These are phyloP conservation scores for Inga laurina DNA, from an alignment of 306 rosid genomes.

Conservation along the genomic window DNA sequence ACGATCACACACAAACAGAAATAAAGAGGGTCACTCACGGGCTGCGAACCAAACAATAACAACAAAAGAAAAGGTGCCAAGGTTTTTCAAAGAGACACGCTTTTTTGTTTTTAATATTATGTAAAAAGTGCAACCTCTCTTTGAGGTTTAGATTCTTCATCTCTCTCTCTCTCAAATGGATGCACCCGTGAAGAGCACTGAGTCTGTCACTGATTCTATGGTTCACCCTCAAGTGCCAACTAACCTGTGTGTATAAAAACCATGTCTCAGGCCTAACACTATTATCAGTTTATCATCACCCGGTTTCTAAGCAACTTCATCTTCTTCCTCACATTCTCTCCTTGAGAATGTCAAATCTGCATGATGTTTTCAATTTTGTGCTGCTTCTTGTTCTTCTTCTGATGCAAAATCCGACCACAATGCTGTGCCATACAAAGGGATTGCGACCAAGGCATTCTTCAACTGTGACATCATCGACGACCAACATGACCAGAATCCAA, in stretches of 20 bases:
- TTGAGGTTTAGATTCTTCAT: slow-evolving; percentile 48
- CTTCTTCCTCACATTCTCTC: slow-evolving; percentile 25
- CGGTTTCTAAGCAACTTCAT: slow-evolving; percentile 19
- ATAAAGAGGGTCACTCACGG: slow-evolving; percentile 57
- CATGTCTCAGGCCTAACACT: slow-evolving; percentile 15
- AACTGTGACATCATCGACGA: slow-evolving; percentile 21
- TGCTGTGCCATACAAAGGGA: slow-evolving; percentile 62
- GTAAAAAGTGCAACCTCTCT: slow-evolving; percentile 46
- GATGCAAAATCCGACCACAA: slow-evolving; percentile 40
- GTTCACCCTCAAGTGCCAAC: slow-evolving; percentile 25
- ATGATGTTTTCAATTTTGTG: slow-evolving; percentile 25
- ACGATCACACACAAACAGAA: slow-evolving; percentile 54
- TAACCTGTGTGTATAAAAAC: slow-evolving; percentile 29
- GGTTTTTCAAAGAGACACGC: slow-evolving; percentile 11
- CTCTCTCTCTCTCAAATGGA: slow-evolving; percentile 38
- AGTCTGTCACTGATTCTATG: slow-evolving; percentile 42
- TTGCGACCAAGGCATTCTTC: slow-evolving; percentile 44
- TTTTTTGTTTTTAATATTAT: slow-evolving; percentile 32
- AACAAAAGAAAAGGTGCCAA: slow-evolving; percentile 40
- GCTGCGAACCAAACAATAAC: slow-evolving; percentile 54
- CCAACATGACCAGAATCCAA: slow-evolving; percentile 51
- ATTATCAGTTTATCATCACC: not conserved
- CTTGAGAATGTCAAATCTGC: slow-evolving; percentile 52
- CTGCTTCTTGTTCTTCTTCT: slow-evolving; percentile 48
- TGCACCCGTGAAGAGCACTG: slow-evolving; percentile 72